Evolutionary conservation across 495 filamentous ascomycete species (phyloP).

Genomic region (Melanomma pulvis-pyrius): DNA sequence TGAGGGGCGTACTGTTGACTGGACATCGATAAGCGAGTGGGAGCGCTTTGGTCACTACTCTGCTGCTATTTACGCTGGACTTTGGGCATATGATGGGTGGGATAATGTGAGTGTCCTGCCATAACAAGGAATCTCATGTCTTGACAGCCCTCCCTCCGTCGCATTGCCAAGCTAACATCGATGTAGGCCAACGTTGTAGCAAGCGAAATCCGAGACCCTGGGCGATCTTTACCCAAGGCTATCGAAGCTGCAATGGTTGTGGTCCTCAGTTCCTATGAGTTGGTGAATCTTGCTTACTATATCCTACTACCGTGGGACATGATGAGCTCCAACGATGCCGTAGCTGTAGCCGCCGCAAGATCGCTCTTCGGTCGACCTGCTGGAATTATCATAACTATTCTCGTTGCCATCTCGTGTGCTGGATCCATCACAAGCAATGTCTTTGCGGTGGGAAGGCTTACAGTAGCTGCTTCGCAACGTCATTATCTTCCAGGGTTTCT

Average conservation of each 20-base stretch:
- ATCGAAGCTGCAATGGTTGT: slow-evolving; percentile 42
- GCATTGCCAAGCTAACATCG: neutral
- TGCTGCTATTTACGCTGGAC: slow-evolving; percentile 33
- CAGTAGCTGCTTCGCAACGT: slow-evolving; percentile 21
- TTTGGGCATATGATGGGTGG: slow-evolving; percentile 43
- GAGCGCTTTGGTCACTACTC: slow-evolving; percentile 23
- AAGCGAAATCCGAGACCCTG: slow-evolving; percentile 44
- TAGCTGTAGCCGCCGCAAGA: slow-evolving; percentile 24
- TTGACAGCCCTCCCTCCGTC: neutral
- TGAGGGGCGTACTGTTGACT: slow-evolving; percentile 15
- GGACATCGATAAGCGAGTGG: slow-evolving; percentile 22
- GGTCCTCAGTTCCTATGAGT: slow-evolving; percentile 42
- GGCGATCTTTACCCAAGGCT: slow-evolving; percentile 37
- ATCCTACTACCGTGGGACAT: slow-evolving; percentile 29
- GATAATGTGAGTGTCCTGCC: slow-evolving; percentile 37
- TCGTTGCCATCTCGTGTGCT: slow-evolving; percentile 30
- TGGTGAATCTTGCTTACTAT: slow-evolving; percentile 33
- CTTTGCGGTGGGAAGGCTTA: slow-evolving; percentile 29
- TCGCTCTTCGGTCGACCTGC: slow-evolving; percentile 20
- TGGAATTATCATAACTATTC: slow-evolving; percentile 23
- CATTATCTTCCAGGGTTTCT: slow-evolving; percentile 29
- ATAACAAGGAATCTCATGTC: neutral
- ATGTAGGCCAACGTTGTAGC: slow-evolving; percentile 42
- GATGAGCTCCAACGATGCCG: slow-evolving; percentile 25
- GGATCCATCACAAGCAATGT: slow-evolving; percentile 34